Base-by-base conservation (phyloP, 805 yeast genomes). In the Monosporozyma aquatica region DNA sequence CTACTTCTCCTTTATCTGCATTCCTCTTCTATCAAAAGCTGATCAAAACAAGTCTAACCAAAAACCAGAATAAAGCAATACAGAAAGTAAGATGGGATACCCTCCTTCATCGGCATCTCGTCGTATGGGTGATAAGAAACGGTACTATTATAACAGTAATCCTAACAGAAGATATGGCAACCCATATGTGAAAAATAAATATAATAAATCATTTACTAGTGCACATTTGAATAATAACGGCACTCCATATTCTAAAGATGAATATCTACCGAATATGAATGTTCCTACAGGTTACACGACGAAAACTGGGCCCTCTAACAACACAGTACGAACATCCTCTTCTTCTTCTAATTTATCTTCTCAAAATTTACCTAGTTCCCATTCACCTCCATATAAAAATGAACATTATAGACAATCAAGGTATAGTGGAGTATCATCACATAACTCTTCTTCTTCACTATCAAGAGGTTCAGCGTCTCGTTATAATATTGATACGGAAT, bases 71-170 rank as follows among this genome's bases (percentile, higher is more conserved):
- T n/a, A n/a, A n/a, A n/a, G n/a, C n/a, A n/a, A n/a, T n/a, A n/a
- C n/a, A n/a, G n/a, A n/a, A n/a, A 23, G 15, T 2, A 39, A 38
- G 36, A 48, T 48, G 52, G 52, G 43, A 10, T 48, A 48, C 35
- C 52, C 52, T 18, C 52, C 49, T 6, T 47, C 49, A 22, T 40
- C 49, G 9, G 46, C 49, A 17, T 40, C 49, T 10, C 46, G 48
- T 28, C 38, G 52, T 17, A n/a, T 41, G 30, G 25, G 42, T 28
- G 62, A 58, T 18, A 57, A 59, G 48, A 59, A 58, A 48, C 47
- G 62, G 36, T 58, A 58, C 41, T 58, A 58, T 39, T 60, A 58
- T 35, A 48, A 53, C 8, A 54, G 51, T 39, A 55, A 48, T 40
- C 52, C 60, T 18, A 50, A 48, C 37, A 47, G 51, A 30, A 52